A percentile compares a stretch with the other conserved stretches of the same genome.
Conservation (phyloP, 305 asterid species). For the Fraxinus xanthoxyloides region DNA sequence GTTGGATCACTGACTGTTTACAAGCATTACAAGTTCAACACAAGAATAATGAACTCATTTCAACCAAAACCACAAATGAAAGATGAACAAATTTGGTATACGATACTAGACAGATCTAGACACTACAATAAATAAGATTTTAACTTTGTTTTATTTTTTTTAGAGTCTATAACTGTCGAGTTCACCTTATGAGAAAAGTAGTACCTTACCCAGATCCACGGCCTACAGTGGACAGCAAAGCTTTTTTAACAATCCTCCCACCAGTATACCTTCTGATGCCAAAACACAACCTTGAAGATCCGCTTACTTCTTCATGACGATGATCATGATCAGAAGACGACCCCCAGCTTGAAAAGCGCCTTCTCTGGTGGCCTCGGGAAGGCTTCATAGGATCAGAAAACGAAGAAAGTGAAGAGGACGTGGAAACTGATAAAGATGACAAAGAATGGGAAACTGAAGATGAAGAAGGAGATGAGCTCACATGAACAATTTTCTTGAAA, state of each 20-base stretch:
- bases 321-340: not conserved
- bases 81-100: not conserved
- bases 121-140: not conserved
- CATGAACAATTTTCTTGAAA: not conserved
- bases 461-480: not conserved
- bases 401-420: not conserved
- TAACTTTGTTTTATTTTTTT: not conserved
- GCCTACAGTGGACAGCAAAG: not conserved
- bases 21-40: not conserved
- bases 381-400: not conserved
- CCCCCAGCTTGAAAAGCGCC: not conserved
- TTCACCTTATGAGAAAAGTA: too few relatives aligned
- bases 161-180: not conserved
- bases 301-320: not conserved
- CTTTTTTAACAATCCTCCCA: not conserved
- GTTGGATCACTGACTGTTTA: not conserved
- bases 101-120: not conserved
- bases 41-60: not conserved
- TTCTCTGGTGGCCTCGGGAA: not conserved
- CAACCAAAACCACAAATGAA: not conserved
- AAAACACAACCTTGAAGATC: not conserved
- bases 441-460: not conserved
- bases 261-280: not conserved
- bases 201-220: slow-evolving; percentile 4
- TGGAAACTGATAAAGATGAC: not conserved